phyloP scores from a whole-genome alignment of 1,139 yeast species.

The Suhomyces coccinellae region DNA sequence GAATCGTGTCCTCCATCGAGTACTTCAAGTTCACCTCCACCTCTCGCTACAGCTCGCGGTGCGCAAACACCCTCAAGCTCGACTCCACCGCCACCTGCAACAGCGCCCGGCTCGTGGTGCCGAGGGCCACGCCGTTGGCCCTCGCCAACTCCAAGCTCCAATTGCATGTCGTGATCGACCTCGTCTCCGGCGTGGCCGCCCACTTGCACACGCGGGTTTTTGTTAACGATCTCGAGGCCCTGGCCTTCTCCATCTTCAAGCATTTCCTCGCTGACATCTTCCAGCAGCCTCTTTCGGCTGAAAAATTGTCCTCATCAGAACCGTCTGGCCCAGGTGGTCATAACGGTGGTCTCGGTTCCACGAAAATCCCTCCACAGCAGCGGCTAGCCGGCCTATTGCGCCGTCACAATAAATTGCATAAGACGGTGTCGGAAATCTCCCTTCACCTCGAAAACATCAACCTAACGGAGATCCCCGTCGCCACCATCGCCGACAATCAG shows the following conservation, averaged over 20 bases:
- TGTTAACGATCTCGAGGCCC: slow-evolving; percentile 29
- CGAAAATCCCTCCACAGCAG: slow-evolving; percentile 1
- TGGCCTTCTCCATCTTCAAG: slow-evolving; percentile 30
- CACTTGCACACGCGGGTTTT: slow-evolving; percentile 24
- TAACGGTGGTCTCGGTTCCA: not conserved
- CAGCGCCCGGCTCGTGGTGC: slow-evolving; percentile 12
- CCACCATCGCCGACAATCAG: slow-evolving; percentile 28
- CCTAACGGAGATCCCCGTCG: slow-evolving; percentile 38
- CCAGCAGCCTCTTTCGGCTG: not conserved
- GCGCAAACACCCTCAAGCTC: slow-evolving; percentile 22
- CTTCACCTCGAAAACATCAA: slow-evolving; percentile 34
- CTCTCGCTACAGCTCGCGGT: slow-evolving; percentile 26
- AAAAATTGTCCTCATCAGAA: not conserved
- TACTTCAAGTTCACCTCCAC: slow-evolving; percentile 23
- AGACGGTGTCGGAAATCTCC: slow-evolving; percentile 24
- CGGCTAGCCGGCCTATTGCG: slow-evolving; percentile 10
- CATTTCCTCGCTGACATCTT: slow-evolving; percentile 3
- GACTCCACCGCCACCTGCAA: slow-evolving; percentile 19
- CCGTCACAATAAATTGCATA: slow-evolving; percentile 19
- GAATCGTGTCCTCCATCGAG: slow-evolving; percentile 21
- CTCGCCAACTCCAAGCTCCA: slow-evolving; percentile 25
- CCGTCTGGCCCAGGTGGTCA: not conserved
- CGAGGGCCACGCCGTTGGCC: not conserved
- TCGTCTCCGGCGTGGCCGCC: slow-evolving; percentile 22
- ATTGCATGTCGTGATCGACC: slow-evolving; percentile 22